Base-by-base conservation (phyloP, 2,329 filamentous ascomycete genomes). In the Rhytidhysteron rufulum region DNA sequence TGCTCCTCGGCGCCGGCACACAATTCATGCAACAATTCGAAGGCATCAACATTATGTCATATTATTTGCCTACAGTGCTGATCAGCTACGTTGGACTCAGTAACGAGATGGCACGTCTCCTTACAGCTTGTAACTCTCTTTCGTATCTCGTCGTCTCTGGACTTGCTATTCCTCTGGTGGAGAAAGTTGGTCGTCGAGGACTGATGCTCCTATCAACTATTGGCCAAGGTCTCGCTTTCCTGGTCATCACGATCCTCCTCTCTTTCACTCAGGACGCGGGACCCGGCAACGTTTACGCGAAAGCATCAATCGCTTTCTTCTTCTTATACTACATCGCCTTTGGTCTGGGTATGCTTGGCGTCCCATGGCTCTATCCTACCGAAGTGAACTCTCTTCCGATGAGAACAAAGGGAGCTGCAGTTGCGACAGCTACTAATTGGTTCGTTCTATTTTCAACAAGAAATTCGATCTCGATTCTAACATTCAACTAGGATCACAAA, bases 31-130 rank as follows among this genome's bases (percentile, higher is more conserved):
- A 75, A 37, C 71, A 74, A 39, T 55, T 73, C 4, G 47, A 53
- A 5, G 69, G 70, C 3, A 60, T 60, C 11, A 60, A 63, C n/a
- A 13, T 11, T 17, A 37, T 24, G 16, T 25, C 11, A 20, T 20
- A 11, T 11, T 10, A 10, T 24, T 10, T 24, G 8, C 21, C 21
- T 8, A 42, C 39, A 9, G 75, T 82, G 1, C 70, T 81, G 10
- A 78, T 75, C 40, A 53, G 74, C 32, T 74, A 67, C 9, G 74
- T 80, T 13, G 75, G 76, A 0, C 66, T 78, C 24, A 61, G 57
- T 31, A 64, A 75, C 37, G 62, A 62, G 33, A 69, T 71, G 57
- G 70, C 73, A 7, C 66, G 77, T 4, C 56, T 80, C 1, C 63
- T 81, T 11, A 71, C 77, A 3, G 77, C 72, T 4, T 69, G 74